phyloP scores from a whole-genome alignment of 2,329 filamentous ascomycete species.

The Teratosphaeria destructans region DNA sequence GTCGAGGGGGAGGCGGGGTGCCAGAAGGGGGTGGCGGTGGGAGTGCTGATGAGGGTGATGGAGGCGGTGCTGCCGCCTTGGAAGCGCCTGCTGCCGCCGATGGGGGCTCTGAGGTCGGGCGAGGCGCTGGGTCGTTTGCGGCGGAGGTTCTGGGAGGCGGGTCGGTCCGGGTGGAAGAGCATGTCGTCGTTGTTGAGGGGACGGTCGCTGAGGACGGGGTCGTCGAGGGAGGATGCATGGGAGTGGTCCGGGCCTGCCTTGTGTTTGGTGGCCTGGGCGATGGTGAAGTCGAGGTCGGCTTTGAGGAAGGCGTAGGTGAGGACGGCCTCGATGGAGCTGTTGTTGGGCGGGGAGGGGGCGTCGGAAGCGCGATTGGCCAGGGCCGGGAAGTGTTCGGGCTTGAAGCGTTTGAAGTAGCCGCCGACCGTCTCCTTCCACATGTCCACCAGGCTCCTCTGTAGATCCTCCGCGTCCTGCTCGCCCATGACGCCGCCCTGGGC shows the following conservation, averaged over 20 bases:
- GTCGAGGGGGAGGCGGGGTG: constrained; percentile 78
- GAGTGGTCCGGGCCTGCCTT: background rate
- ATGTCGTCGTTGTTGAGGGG: constrained; percentile 81
- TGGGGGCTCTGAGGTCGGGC: constrained; percentile 45
- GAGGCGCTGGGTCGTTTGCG: constrained; percentile 26
- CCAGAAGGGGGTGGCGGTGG: constrained; percentile 88
- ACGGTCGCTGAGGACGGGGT: constrained; percentile 58
- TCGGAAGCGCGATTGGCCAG: constrained; percentile 7
- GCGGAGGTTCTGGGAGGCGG: constrained; percentile 28
- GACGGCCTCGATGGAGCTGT: constrained; percentile 61
- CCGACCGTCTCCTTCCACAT: constrained; percentile 79
- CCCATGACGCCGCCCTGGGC: constrained; percentile 37
- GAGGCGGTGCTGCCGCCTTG: constrained; percentile 90
- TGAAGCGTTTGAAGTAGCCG: constrained; percentile 88
- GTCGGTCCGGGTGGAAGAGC: constrained; percentile 51
- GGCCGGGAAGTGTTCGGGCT: constrained; percentile 57
- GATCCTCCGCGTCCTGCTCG: constrained; percentile 50
- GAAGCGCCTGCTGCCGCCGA: constrained; percentile 68
- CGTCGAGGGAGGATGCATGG: constrained; percentile 39
- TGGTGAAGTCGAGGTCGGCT: constrained; percentile 88
- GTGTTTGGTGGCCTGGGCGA: constrained; percentile 68
- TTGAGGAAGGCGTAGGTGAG: constrained; percentile 88
- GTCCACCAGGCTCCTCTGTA: constrained; percentile 61
- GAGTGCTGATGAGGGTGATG: constrained; percentile 81
- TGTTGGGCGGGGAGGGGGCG: constrained; percentile 16